Conservation (phyloP, 2,329 filamentous ascomycete genomes). For the Penicillium digitatum region DNA sequence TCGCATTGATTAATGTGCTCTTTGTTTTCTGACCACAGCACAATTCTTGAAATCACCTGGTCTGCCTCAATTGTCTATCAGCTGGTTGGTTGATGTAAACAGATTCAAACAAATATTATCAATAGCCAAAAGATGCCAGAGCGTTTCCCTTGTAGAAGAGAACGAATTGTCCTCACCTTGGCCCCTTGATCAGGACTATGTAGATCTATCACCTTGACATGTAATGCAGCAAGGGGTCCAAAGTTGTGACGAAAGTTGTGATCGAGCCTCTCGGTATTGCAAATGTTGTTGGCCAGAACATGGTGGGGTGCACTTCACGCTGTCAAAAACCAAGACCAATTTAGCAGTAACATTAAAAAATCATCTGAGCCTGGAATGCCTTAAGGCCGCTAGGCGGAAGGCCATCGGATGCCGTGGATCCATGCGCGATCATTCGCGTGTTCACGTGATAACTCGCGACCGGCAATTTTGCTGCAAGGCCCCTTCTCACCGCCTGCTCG, state of each 20-base stretch:
- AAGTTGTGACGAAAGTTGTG: not conserved
- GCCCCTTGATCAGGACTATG: not conserved
- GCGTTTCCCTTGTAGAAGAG: not conserved
- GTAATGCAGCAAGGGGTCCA: slow-evolving; percentile 3
- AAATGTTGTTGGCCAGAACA: not conserved
- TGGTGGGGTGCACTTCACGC: not conserved
- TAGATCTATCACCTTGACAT: slow-evolving; percentile 1
- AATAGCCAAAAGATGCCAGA: not conserved
- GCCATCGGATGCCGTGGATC: slow-evolving; percentile 4
- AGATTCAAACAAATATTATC: not conserved
- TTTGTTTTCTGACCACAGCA: not conserved
- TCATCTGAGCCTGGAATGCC: slow-evolving; percentile 22
- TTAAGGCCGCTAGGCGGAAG: slow-evolving; percentile 7
- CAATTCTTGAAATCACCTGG: not conserved
- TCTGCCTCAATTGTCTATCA: not conserved
- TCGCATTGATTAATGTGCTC: not conserved
- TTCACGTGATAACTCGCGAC: slow-evolving; percentile 22
- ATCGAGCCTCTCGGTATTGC: not conserved
- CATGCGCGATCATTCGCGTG: slow-evolving; percentile 9
- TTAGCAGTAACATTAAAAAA: not conserved
- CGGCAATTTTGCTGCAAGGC: slow-evolving; percentile 8
- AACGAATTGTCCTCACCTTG: not conserved
- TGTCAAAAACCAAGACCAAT: not conserved
- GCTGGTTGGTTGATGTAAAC: not conserved
- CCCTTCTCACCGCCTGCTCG: slow-evolving; percentile 8